phyloP scores from a whole-genome alignment of 1,284 basidiomycete species.

The Apiotrichum gracile region DNA sequence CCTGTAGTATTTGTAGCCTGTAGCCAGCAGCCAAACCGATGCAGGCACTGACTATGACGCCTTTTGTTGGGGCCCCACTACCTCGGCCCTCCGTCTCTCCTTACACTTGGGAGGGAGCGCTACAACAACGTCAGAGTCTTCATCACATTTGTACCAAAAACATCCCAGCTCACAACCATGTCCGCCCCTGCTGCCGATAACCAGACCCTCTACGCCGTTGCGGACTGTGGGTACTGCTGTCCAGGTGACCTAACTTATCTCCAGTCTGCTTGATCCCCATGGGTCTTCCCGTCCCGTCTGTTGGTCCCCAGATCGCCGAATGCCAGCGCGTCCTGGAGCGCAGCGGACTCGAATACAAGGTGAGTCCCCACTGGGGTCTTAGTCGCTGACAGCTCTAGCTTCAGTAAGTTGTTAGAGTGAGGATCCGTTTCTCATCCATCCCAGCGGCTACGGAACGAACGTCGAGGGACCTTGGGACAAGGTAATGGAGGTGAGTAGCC shows the following conservation, averaged over 20 bases:
- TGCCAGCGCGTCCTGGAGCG: slow-evolving; percentile 74
- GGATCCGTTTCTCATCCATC: slow-evolving; percentile 42
- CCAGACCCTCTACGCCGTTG: slow-evolving; percentile 19
- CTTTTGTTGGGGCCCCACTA: no score
- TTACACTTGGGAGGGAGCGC: no score
- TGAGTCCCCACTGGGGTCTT: slow-evolving; percentile 37
- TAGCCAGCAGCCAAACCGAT: no score
- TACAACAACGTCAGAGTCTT: no score
- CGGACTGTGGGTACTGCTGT: slow-evolving; percentile 14
- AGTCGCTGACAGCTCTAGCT: slow-evolving; percentile 12
- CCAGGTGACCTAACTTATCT: neutral
- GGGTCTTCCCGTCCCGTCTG: slow-evolving; percentile 42
- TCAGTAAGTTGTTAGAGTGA: slow-evolving; percentile 54
- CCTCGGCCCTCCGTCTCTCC: no score
- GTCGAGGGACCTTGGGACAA: slow-evolving; percentile 78
- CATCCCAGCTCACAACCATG: neutral
- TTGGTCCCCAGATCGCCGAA: slow-evolving; percentile 50
- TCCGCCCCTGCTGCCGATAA: neutral
- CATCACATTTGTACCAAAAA: no score
- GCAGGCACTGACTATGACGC: no score
- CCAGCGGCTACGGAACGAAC: slow-evolving; percentile 83
- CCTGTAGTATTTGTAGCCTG: no score
- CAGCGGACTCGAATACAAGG: slow-evolving; percentile 73
- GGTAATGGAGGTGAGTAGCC: slow-evolving; percentile 50
- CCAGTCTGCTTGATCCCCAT: slow-evolving; percentile 49